Base-by-base conservation (phyloP, 257 asterid genomes). In the Salvia splendens region DNA sequence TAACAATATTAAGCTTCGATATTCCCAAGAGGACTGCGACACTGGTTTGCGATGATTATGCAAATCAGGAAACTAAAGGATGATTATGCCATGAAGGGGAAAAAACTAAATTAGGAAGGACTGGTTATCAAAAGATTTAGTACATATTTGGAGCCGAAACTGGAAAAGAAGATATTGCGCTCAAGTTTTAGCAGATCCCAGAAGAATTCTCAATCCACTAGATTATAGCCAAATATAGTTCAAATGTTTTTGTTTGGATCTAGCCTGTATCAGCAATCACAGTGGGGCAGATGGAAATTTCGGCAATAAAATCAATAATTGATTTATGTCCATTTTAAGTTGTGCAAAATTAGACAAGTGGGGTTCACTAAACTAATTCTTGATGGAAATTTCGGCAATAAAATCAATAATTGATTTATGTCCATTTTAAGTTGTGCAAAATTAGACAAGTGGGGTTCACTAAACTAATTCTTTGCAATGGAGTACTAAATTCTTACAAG, bases 11-110 rank as follows among this genome's bases (percentile, higher is more conserved):
- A 81, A 69, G 12, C 74, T 84, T 46, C 98, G 96, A 0, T 91
- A 86, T 61, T 72, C 65, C 75, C 85, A 67, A 66, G 95, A 80
- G 50, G 98, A 91, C 65, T 74, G 87, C 28, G 89, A 87, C n/a
- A n/a, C n/a, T n/a, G n/a, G n/a, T n/a, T n/a, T n/a, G n/a, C n/a
- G n/a, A n/a, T n/a, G n/a, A n/a, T n/a, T n/a, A 12, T 43, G 70
- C 16, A 74, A 43, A 51, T 55, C 5, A 11, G 14, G n/a, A 2
- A 17, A 52, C 42, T 4, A 11, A 30, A 15, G 71, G 24, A 48
- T 4, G 46, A n/a, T 5, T 28, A 61, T 5, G 59, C 66, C 35
- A 12, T 9, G 52, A 57, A 9, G 45, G 16, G 12, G 46, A 2
- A 5, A 33, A 55, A 14, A 2, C 48, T 4, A 30, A 9, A 55